Percentiles rank a stretch among this genome's conserved stretches.
These are phyloP conservation scores for Jacaranda mimosifolia DNA, from an alignment of 257 asterid genomes.

Conservation along the genomic window DNA sequence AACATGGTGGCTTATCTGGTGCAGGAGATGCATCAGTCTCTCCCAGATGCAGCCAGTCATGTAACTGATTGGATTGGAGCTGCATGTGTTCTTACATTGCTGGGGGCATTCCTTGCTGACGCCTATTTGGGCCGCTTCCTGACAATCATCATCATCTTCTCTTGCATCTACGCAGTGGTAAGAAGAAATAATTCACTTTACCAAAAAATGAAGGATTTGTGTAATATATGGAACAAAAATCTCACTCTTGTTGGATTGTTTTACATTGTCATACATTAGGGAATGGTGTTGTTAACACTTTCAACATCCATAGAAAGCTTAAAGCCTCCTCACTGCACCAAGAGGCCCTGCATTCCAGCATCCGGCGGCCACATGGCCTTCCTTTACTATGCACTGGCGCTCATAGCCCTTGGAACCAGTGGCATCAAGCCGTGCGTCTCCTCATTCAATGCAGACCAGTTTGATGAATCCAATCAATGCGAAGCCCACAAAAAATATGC, in stretches of 20 bases:
- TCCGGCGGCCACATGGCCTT: slow-evolving; percentile 53
- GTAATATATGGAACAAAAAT: not conserved
- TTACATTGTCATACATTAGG: slow-evolving; percentile 45
- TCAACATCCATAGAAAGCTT: slow-evolving; percentile 71
- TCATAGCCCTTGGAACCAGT: slow-evolving; percentile 83
- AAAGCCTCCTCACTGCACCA: slow-evolving; percentile 66
- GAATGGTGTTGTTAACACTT: slow-evolving; percentile 75
- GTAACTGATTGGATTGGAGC: slow-evolving; percentile 91
- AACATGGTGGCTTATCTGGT: slow-evolving; percentile 76
- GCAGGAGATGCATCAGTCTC: slow-evolving; percentile 70
- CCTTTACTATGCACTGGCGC: slow-evolving; percentile 64
- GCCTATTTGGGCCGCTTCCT: slow-evolving; percentile 81
- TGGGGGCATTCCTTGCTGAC: slow-evolving; percentile 85
- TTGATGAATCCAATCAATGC: slow-evolving; percentile 55
- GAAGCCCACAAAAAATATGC: slow-evolving; percentile 72
- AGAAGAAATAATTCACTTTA: not conserved
- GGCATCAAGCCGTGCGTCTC: slow-evolving; percentile 92
- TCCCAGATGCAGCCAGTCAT: slow-evolving; percentile 78
- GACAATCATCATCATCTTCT: slow-evolving; percentile 79
- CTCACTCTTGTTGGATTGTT: not conserved
- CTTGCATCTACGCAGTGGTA: slow-evolving; percentile 69
- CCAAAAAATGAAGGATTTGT: no score
- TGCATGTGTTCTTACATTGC: slow-evolving; percentile 74
- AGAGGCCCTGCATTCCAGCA: slow-evolving; percentile 63
- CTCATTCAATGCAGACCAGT: slow-evolving; percentile 83